Conservation (phyloP, 1,284 basidiomycete genomes). For the Apiotrichum gracile region DNA sequence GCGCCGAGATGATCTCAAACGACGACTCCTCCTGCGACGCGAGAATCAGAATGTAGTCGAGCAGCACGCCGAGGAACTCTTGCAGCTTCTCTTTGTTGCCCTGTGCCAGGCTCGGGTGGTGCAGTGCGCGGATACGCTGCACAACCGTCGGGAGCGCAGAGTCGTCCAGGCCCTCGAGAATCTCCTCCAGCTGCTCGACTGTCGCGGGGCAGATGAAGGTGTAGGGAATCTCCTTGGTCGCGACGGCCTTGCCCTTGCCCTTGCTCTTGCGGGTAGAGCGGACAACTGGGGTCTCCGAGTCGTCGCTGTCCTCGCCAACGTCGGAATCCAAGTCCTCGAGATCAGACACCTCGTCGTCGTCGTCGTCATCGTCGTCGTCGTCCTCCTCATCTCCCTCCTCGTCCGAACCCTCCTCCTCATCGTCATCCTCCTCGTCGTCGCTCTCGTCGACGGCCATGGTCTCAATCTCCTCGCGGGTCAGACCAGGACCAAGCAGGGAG, state of each 20-base stretch:
- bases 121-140: slow-evolving; percentile 81
- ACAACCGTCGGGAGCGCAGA: slow-evolving; percentile 73
- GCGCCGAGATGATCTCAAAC: slow-evolving; percentile 55
- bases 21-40: slow-evolving; percentile 60
- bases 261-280: slow-evolving; percentile 10
- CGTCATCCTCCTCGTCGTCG: slow-evolving; percentile 33
- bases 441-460: slow-evolving; percentile 30
- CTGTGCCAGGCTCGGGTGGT: slow-evolving; percentile 82
- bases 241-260: slow-evolving; percentile 44
- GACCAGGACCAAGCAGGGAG: slow-evolving; percentile 52
- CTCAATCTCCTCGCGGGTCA: slow-evolving; percentile 43
- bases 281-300: slow-evolving; percentile 15
- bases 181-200: slow-evolving; percentile 82
- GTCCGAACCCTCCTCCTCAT: slow-evolving; percentile 32
- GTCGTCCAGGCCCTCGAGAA: slow-evolving; percentile 64
- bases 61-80: slow-evolving; percentile 73
- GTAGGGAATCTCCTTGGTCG: slow-evolving; percentile 69
- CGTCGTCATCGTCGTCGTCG: slow-evolving; percentile 34
- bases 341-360: slow-evolving; percentile 36
- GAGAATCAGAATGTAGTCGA: slow-evolving; percentile 83
- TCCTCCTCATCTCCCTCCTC: slow-evolving; percentile 35
- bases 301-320: slow-evolving; percentile 27
- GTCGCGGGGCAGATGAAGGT: slow-evolving; percentile 83
- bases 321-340: slow-evolving; percentile 36
- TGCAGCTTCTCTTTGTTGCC: slow-evolving; percentile 91